Percentiles rank a stretch among this genome's conserved stretches.
These are phyloP conservation scores for Domatiomyces catenatus DNA, from an alignment of 2,329 filamentous ascomycete genomes.

Conservation along the genomic window DNA sequence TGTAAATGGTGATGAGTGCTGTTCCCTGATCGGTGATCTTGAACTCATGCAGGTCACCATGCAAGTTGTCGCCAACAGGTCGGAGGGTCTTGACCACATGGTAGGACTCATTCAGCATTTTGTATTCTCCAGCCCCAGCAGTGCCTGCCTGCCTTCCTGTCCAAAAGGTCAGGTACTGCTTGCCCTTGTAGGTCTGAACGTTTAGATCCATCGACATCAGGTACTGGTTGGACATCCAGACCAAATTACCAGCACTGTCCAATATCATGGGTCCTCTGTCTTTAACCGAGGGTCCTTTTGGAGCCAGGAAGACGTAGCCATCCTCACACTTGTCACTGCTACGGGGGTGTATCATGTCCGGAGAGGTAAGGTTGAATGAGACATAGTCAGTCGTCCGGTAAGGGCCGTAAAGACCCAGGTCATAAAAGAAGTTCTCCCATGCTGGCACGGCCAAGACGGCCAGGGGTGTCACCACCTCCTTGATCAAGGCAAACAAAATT, in stretches of 20 bases:
- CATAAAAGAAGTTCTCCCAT: not conserved
- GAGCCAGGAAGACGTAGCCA: slow-evolving; percentile 28
- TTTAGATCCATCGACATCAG: slow-evolving; percentile 32
- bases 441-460: not conserved
- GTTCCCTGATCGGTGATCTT: slow-evolving; percentile 10
- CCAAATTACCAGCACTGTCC: slow-evolving; percentile 29
- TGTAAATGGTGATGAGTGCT: slow-evolving; percentile 12
- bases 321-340: slow-evolving; percentile 23
- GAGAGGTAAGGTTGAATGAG: slow-evolving; percentile 6
- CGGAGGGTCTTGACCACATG: slow-evolving; percentile 7
- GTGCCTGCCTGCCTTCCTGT: slow-evolving; percentile 33
- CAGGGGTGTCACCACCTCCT: not conserved
- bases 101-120: slow-evolving; percentile 25
- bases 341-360: slow-evolving; percentile 16
- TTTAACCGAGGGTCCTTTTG: slow-evolving; percentile 22
- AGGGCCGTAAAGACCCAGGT: slow-evolving; percentile 9
- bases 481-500: not conserved
- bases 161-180: slow-evolving; percentile 36
- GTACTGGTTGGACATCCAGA: slow-evolving; percentile 29
- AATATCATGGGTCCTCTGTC: slow-evolving; percentile 30
- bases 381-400: slow-evolving; percentile 6
- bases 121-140: slow-evolving; percentile 32
- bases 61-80: slow-evolving; percentile 8
- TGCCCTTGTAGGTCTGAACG: slow-evolving; percentile 30
- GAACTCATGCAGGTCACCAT: slow-evolving; percentile 16